Evolutionary conservation across 345 rosid genomes (phyloP), one percentile per base, ranked within the genome.

Genomic region (Geranium rotundifolium): DNA sequence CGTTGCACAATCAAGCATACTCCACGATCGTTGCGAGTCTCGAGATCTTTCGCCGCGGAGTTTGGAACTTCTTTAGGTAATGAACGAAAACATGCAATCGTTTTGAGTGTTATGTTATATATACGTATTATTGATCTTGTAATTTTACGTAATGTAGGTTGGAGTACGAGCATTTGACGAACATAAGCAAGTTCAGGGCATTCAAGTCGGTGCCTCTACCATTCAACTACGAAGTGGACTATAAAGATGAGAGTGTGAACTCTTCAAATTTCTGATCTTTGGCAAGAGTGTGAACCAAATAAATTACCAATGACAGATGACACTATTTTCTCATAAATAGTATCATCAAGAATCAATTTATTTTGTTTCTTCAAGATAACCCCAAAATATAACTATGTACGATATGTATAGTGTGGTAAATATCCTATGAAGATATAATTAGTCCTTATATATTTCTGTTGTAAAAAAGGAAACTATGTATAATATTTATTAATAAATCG

Each of bases 61-160:
- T 86, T 49, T 89, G 93, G 93, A 89, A 76, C 69, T 89, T 89
- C 77, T 86, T 86, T 84, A 84, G 90, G 95, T 85, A 73, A 23
- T n/a, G 16, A 18, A 46, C 29, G 10, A 29, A 29, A 1, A n/a
- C 14, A 9, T 46, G 16, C 16, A 8, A 34, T 34, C 41, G 16
- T 23, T 23, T 23, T 23, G 27, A 23, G 27, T 23, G 27, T 23
- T 23, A 23, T 23, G 27, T 23, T 23, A 23, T 2, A 23, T 23
- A 23, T 2, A 23, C 27, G 10, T 23, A 63, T 61, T 19, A 8
- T 6, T 39, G 12, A 7, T 7, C 41, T 15, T 58, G 58, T 15
- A 34, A 23, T 23, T 14, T 46, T 14, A 46, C 52, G 10, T 16
- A 46, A 9, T 3, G 0, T 69, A 75, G 79, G 71, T 58, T 75